phyloP scores from a whole-genome alignment of 495 filamentous ascomycete genomes.

The Penicillium canescens region DNA sequence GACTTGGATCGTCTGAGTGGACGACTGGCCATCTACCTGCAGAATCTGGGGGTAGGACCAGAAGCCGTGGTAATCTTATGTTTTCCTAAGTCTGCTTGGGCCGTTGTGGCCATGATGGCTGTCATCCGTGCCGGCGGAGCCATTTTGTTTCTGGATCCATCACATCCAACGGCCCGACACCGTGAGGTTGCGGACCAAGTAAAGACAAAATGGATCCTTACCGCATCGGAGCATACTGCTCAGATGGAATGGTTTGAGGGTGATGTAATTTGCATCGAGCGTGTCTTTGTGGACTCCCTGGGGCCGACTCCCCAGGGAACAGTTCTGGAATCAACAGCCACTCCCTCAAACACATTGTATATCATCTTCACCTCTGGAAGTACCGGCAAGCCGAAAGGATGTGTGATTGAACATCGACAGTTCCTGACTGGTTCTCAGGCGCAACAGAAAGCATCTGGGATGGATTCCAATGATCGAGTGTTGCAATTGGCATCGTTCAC shows the following conservation, averaged over 20 bases:
- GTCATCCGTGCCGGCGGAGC: conserved; percentile 49
- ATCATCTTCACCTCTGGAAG: conserved; percentile 33
- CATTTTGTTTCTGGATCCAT: conserved; percentile 48
- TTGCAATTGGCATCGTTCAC: conserved; percentile 41
- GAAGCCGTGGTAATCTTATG: conserved; percentile 18
- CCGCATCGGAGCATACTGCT: neutral
- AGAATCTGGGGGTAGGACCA: conserved; percentile 14
- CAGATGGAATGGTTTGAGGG: neutral
- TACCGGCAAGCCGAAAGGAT: conserved; percentile 36
- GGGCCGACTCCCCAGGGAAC: neutral
- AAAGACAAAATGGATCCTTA: conserved; percentile 43
- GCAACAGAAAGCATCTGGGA: conserved; percentile 27
- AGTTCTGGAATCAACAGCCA: neutral
- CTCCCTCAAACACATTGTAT: conserved; percentile 1
- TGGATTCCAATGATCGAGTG: conserved; percentile 26
- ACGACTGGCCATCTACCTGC: conserved; percentile 27
- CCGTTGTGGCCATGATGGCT: conserved; percentile 39
- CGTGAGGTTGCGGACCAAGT: conserved; percentile 49
- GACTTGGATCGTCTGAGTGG: neutral
- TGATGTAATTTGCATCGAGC: neutral
- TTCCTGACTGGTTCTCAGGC: conserved; percentile 23
- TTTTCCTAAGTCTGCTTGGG: conserved; percentile 46
- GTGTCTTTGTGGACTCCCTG: neutral
- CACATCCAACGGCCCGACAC: conserved; percentile 46
- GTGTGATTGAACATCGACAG: conserved; percentile 27